Evolutionary conservation across 2,329 filamentous ascomycete genomes (phyloP), one percentile per base, ranked within the genome.

Genomic region (Xylariaceae sp.): DNA sequence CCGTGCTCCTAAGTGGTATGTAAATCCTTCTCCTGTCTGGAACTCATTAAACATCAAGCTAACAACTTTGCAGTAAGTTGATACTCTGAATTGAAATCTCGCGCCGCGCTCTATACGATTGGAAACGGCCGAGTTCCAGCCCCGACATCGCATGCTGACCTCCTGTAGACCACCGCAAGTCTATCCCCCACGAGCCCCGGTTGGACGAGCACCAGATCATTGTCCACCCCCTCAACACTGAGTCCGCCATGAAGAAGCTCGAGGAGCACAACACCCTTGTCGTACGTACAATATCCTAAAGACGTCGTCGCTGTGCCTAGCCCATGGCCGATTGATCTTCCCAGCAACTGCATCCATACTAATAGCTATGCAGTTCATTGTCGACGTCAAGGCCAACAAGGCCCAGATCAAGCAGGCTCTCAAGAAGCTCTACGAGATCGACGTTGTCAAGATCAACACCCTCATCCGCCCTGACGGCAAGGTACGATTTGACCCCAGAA

Each of bases 241-340:
- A 99, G 89, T 94, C 89, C 75, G 94, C 95, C 75, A 97, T 99
- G 93, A 99, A 99, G 91, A 97, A 97, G 89, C 97, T 99, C 73
- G 94, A 99, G 86, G 94, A 99, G 89, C 92, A 99, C 88, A 99
- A 99, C 87, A 99, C 94, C 70, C 87, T 99, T 56, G 59, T 63
- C n/a, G 61, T 63, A 61, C 17, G 61, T 55, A 50, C 13, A 53
- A 17, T 7, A 37, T 1, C 44, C 49, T 10, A 51, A 30, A 11
- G 17, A 2, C 35, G 23, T 50, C n/a, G 39, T 17, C 23, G 23
- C 23, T 30, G 9, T 50, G 37, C 39, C 45, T 10, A 35, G n/a
- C 35, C 23, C 2, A n/a, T 15, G 10, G 39, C 23, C 11, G 30
- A 37, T 15, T 2, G 3, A 3, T 39, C 3, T 18, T n/a, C 8